Base-by-base conservation (phyloP, 2,329 filamentous ascomycete genomes). In the Colletotrichum chrysophilum region DNA sequence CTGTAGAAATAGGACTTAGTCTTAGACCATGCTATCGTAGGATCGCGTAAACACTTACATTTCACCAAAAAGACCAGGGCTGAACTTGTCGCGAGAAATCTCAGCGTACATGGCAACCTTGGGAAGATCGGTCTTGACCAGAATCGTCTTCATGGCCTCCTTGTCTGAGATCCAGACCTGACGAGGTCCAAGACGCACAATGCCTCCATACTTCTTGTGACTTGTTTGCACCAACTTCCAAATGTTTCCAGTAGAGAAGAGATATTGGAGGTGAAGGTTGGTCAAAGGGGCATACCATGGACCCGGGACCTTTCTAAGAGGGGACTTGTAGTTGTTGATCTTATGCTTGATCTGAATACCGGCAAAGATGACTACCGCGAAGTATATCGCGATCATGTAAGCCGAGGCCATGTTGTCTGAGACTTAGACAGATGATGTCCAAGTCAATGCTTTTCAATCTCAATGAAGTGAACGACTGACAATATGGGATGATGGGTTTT, bases 71-170 rank as follows among this genome's bases (percentile, higher is more conserved):
- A 79, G 62, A 2, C 78, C 78, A 4, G 78, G 78, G 13, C 69
- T 77, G 28, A 68, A 77, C 55, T 75, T 76, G 10, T 75, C 71
- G n/a, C 71, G 62, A n/a, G 75, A 76, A 18, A 79, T 79, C 43
- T 79, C 77, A 5, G 78, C 70, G 34, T 79, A 79, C 78, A 79
- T 79, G 61, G 78, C 71, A 12, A 79, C 78, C 66, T 79, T 79
- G 10, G 78, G 78, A 32, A 79, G 72, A 30, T 79, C 78, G 4
- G 56, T 71, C 62, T 66, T 78, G 7, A 79, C 66, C n/a, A 79
- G 26, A 10, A 79, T 79, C 58, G 77, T 58, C 68, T 78, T 79
- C 74, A 79, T 69, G 24, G 78, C 71, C 48, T 69, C 74, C 64
- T 79, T 79, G 28, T 79, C 77, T 3, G 78, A 78, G 36, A 79